These are phyloP conservation scores for Kwoniella mangroviensis DNA, from an alignment of 768 basidiomycete genomes.

Conservation along the genomic window DNA sequence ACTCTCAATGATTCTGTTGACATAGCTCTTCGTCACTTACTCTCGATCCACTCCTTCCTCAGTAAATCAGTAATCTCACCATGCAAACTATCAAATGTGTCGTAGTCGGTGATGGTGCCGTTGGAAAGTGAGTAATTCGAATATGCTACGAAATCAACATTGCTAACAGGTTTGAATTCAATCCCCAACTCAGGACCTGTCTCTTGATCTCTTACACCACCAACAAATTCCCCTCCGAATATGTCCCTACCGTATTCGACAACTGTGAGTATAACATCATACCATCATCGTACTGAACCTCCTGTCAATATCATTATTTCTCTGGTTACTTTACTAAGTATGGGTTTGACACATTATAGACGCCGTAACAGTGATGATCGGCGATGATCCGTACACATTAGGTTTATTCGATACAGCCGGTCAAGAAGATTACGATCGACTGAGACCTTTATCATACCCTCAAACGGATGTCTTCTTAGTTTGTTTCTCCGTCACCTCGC, in stretches of 20 bases:
- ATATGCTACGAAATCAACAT: neutral
- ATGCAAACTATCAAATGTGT: constrained; percentile 60
- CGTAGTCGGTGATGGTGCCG: constrained; percentile 61
- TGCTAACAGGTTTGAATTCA: neutral
- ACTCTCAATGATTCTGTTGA: neutral
- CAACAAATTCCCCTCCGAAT: constrained; percentile 69
- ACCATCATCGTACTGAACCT: too few relatives aligned
- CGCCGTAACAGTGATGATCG: constrained; percentile 99
- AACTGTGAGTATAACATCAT: constrained; percentile 62
- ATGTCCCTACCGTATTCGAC: constrained; percentile 84
- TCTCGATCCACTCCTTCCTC: neutral
- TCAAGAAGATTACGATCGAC: constrained; percentile 99
- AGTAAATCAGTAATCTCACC: neutral
- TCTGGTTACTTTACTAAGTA: neutral
- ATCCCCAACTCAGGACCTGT: constrained; percentile 45
- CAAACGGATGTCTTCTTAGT: constrained; percentile 99
- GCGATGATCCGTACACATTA: constrained; percentile 97
- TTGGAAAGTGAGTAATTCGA: constrained; percentile 58
- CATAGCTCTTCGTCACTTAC: neutral
- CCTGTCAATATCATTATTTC: neutral
- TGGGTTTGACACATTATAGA: constrained; percentile 26
- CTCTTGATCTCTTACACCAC: constrained; percentile 58
- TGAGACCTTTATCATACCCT: constrained; percentile 97
- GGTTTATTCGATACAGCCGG: constrained; percentile 99
- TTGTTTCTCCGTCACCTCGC: constrained; percentile 98